Percentiles rank a stretch among this genome's conserved stretches.
These are phyloP conservation scores for Coprinopsis sp. DNA, from an alignment of 768 basidiomycete genomes.

Conservation along the genomic window DNA sequence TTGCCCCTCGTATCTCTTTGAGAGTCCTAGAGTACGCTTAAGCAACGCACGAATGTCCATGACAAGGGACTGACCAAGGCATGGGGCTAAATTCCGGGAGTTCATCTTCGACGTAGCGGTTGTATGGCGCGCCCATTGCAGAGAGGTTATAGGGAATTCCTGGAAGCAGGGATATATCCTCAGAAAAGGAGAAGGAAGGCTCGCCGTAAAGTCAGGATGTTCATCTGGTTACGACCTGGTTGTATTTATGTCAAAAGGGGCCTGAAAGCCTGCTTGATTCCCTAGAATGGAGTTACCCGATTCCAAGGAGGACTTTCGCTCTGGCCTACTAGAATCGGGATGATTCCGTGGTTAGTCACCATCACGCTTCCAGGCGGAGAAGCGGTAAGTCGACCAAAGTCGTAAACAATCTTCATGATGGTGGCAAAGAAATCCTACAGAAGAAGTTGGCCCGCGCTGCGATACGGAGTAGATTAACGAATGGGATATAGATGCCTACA, in stretches of 20 bases:
- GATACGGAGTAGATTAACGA: conserved; percentile 5
- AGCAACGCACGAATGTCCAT: neutral
- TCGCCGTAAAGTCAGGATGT: conserved; percentile 6
- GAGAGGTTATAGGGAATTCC: conserved; percentile 17
- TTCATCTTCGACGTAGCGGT: conserved; percentile 33
- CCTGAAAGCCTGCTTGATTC: neutral
- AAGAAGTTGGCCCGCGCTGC: conserved; percentile 1
- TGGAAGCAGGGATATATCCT: conserved; percentile 6
- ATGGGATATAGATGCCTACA: conserved; percentile 1
- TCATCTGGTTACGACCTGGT: neutral
- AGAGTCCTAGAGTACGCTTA: conserved; percentile 32
- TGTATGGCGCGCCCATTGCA: conserved; percentile 10
- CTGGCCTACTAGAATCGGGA: neutral
- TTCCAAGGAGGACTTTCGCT: neutral
- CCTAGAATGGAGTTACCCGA: conserved; percentile 1
- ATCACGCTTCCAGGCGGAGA: conserved; percentile 1
- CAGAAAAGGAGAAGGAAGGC: neutral
- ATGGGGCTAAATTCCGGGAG: conserved; percentile 43
- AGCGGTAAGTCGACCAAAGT: neutral
- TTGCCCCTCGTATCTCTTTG: conserved; percentile 46
- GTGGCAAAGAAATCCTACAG: conserved; percentile 1
- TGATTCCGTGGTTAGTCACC: neutral
- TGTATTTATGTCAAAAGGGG: conserved; percentile 3
- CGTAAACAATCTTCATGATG: too few species aligned
- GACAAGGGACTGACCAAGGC: conserved; percentile 33